phyloP scores from a whole-genome alignment of 2,329 filamentous ascomycete species.

The Trichoderma semiorbis region DNA sequence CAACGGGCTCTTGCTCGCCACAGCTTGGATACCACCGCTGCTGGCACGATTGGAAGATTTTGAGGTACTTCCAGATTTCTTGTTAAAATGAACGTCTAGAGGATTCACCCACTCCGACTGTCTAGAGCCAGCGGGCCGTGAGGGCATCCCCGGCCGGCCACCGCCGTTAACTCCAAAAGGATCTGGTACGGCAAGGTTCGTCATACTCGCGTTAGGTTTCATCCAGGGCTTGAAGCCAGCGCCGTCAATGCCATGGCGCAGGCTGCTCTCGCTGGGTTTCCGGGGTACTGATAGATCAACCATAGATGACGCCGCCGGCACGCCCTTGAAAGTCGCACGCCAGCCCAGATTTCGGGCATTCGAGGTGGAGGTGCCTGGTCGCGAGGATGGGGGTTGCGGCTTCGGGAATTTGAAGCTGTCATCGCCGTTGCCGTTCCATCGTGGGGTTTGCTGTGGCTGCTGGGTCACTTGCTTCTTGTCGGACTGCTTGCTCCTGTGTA shows the following conservation, averaged over 20 bases:
- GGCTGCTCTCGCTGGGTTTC: conserved; percentile 26
- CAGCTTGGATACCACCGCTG: conserved; percentile 12
- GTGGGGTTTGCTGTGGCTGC: conserved; percentile 23
- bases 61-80: conserved; percentile 23
- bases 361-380: conserved; percentile 39
- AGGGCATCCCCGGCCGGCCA: conserved; percentile 28
- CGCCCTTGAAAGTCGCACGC: conserved; percentile 36
- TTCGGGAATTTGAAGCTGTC: conserved; percentile 37
- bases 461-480: conserved; percentile 21
- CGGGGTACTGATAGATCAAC: conserved; percentile 39
- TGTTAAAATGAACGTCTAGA: conserved; percentile 45
- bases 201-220: conserved; percentile 32
- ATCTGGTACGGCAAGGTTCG: conserved; percentile 34
- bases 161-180: conserved; percentile 31
- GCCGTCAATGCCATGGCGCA: conserved; percentile 38
- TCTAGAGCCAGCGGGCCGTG: conserved; percentile 25
- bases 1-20: conserved; percentile 36
- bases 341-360: conserved; percentile 26
- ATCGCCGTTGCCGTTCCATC: conserved; percentile 28
- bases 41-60: conserved; percentile 26
- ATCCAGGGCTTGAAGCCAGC: conserved; percentile 34
- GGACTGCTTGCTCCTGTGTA: conserved; percentile 23
- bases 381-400: conserved; percentile 33
- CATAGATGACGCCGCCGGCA: conserved; percentile 42
- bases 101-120: conserved; percentile 45